Conservation (phyloP, 2,329 filamentous ascomycete species). For the Fusarium pilosicola region DNA sequence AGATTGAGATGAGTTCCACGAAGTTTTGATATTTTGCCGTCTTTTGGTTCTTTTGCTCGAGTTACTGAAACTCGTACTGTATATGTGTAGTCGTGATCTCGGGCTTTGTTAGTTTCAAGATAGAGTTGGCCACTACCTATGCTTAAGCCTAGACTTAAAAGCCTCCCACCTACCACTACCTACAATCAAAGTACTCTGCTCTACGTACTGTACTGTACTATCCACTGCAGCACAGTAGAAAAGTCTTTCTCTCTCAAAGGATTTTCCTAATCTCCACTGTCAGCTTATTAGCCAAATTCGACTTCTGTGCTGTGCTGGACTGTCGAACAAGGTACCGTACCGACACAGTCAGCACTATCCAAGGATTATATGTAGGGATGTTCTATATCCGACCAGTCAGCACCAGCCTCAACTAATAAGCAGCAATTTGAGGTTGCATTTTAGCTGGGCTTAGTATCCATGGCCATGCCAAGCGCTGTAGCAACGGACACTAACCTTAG, state of each 20-base stretch:
- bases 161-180: background rate
- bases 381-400: constrained; percentile 16
- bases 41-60: background rate
- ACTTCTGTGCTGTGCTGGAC: background rate
- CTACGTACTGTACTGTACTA: background rate
- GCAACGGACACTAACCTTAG: constrained; percentile 12
- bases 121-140: constrained; percentile 20
- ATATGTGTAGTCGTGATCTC: background rate
- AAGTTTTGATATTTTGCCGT: background rate
- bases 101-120: constrained; percentile 8
- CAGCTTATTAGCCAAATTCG: constrained; percentile 20
- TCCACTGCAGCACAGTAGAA: background rate
- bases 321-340: background rate
- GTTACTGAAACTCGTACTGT: background rate
- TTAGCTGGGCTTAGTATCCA: background rate
- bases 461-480: constrained; percentile 20
- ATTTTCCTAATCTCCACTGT: constrained; percentile 13
- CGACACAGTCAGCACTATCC: constrained; percentile 29
- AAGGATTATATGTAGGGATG: constrained; percentile 1
- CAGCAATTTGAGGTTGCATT: constrained; percentile 24
- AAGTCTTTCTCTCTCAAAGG: background rate
- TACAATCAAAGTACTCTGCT: background rate
- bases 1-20: background rate
- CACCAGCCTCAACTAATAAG: constrained; percentile 33
- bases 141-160: constrained; percentile 17